These are phyloP conservation scores for Sordaria brevicollis DNA, from an alignment of 495 filamentous ascomycete genomes.

Conservation along the genomic window DNA sequence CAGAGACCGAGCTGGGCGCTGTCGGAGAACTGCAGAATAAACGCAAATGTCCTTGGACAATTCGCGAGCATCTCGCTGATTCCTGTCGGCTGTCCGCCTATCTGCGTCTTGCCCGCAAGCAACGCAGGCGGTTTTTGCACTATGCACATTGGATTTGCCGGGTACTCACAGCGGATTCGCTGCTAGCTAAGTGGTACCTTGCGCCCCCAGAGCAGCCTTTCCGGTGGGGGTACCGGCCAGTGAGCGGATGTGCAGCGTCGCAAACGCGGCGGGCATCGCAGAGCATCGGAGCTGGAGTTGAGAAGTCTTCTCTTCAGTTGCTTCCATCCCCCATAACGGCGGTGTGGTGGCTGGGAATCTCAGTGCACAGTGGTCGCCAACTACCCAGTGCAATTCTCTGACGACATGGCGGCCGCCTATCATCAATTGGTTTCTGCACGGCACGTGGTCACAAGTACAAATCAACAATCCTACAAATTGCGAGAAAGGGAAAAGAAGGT, in stretches of 20 bases:
- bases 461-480: not conserved
- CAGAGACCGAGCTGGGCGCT: not conserved
- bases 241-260: constrained; percentile 1
- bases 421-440: not conserved
- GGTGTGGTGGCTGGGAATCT: constrained; percentile 12
- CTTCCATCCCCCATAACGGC: constrained; percentile 10
- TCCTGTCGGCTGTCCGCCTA: not conserved
- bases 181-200: constrained; percentile 18
- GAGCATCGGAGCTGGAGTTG: not conserved
- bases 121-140: constrained; percentile 5
- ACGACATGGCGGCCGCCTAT: not conserved
- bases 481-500: constrained; percentile 1
- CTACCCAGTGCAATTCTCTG: not conserved
- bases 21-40: constrained; percentile 17
- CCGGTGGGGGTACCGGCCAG: not conserved
- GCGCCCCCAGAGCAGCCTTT: not conserved
- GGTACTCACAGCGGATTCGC: constrained; percentile 3
- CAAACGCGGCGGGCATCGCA: constrained; percentile 1
- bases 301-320: not conserved
- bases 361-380: not conserved
- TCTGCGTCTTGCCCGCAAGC: not conserved
- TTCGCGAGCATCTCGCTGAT: constrained; percentile 2
- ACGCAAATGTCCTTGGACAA: not conserved
- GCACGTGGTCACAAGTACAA: not conserved
- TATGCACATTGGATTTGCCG: constrained; percentile 2